Evolutionary conservation across 2,329 filamentous ascomycete species (phyloP), one percentile per base, ranked within the genome.

Genomic region (Pezicula neosporulosa): DNA sequence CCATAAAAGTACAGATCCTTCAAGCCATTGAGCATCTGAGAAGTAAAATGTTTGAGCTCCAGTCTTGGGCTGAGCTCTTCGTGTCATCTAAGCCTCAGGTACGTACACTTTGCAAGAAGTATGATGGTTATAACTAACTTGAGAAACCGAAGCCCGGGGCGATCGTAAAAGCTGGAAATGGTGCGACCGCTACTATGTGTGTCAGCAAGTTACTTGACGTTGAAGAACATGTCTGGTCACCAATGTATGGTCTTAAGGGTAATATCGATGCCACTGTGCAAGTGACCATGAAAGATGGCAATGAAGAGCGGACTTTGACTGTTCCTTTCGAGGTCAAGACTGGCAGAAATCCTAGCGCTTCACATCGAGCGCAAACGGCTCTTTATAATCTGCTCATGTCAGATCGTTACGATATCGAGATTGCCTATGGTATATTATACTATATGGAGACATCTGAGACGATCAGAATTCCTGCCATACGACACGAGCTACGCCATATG

Each of bases 201-300:
- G 85, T 99, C 60, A 95, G 86, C 63, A 99, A 97, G 66, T 76
- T 99, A 27, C 85, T 99, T 13, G 94, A 97, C 65, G 89, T 99
- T 9, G 94, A 99, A 67, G 94, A 99, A 68, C 94, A 97, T 65
- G 85, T 99, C 27, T 99, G 94, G 94, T 97, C 93, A 6, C 94
- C 94, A 0, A 93, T 91, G 83, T 99, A 96, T 66, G 94, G 94
- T 0, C 76, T 99, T 15, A 99, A 99, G 68, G 94, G 94, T 28
- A 99, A 97, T 61, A 94, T 99, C 53, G 94, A 99, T 71, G 94
- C 94, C 27, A 97, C 94, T 0, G 89, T 99, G 1, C 90, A 99
- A 71, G 87, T 94, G 15, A 83, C 81, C 0, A 88, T 97, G 76
- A 76, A 82, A 50, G 87, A 96, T 51, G 81, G 83, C 24, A 73